Base-by-base conservation (phyloP, 768 basidiomycete genomes). In the Lyophyllum shimeji region DNA sequence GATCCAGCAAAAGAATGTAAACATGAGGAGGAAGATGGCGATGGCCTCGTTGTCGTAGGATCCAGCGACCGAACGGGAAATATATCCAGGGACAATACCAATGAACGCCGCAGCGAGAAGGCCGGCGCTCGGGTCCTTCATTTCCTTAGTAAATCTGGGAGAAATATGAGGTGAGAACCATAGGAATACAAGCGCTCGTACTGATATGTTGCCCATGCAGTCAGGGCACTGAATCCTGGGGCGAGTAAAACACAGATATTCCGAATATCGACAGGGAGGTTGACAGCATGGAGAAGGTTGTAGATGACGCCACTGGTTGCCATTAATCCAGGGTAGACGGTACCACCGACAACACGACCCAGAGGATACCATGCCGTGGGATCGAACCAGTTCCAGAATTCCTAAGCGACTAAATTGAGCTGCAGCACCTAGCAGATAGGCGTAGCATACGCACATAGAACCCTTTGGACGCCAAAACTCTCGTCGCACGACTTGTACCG, bases 381-480 rank as follows among this genome's bases (percentile, higher is more conserved):
- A 73, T 99, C 97, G 69, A 99, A 99, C 97, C 97, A 99, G 68
- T 99, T 99, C 97, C 97, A 99, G 76, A 99, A 98, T 86, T 91
- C 96, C 94, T 97, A 59, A 13, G 33, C 11, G 21, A 29, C 50
- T 12, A 48, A 37, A 6, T 55, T 17, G 52, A 58, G 20, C 52
- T 45, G 49, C 25, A 31, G 20, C n/a, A 7, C 52, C 4, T 17
- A 21, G 12, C 43, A 11, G 3, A n/a, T 5, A 18, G 46, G 33
- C 8, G 20, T 29, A 29, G 5, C 17, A 52, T 20, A 76, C 91
- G 55, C 60, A 96, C 95, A 78, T 98, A 95, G 76, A 99, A 98
- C 17, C 97, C 97, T 64, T 98, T 80, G 11, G 90, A 83, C 24
- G 95, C 91, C 44, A 99, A 77, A 13, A 99, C 89, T 65, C 79